Conservation (phyloP, 164 flowering plant genomes). For the Annona cherimola region DNA sequence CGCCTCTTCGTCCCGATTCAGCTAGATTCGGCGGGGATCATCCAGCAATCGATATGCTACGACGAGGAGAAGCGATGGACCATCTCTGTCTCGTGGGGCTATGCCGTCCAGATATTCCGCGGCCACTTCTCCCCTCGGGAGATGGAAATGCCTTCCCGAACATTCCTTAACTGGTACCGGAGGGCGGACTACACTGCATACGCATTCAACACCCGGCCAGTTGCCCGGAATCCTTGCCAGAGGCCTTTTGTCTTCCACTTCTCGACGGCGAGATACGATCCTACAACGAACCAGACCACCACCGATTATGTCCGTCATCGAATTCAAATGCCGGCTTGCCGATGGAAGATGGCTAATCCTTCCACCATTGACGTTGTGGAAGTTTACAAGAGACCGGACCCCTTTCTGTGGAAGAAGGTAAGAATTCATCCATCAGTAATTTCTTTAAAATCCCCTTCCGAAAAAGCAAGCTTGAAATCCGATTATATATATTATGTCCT, state of each 20-base stretch:
- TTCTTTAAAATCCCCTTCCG: background rate
- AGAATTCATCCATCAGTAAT: background rate
- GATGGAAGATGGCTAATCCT: constrained; percentile 68
- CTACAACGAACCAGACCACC: constrained; percentile 28
- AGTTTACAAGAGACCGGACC: constrained; percentile 59
- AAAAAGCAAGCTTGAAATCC: no score
- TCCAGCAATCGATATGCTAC: constrained; percentile 78
- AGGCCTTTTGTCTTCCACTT: constrained; percentile 64
- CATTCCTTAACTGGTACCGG: constrained; percentile 71
- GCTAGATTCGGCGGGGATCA: constrained; percentile 56
- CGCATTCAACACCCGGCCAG: constrained; percentile 78
- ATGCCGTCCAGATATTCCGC: constrained; percentile 57
- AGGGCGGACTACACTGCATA: constrained; percentile 75
- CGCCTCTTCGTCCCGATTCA: constrained; percentile 33
- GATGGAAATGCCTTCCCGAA: constrained; percentile 74
- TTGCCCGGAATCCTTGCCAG: constrained; percentile 59
- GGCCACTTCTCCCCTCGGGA: constrained; percentile 68
- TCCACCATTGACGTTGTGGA: constrained; percentile 24
- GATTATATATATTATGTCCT: no score
- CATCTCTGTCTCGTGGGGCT: constrained; percentile 78
- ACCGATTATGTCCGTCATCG: constrained; percentile 40
- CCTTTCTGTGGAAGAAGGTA: constrained; percentile 64
- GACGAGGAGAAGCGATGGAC: constrained; percentile 50
- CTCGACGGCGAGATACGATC: constrained; percentile 26
- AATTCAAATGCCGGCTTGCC: constrained; percentile 50